These are phyloP conservation scores for Penicillium samsonianum DNA, from an alignment of 495 filamentous ascomycete species.

Conservation along the genomic window DNA sequence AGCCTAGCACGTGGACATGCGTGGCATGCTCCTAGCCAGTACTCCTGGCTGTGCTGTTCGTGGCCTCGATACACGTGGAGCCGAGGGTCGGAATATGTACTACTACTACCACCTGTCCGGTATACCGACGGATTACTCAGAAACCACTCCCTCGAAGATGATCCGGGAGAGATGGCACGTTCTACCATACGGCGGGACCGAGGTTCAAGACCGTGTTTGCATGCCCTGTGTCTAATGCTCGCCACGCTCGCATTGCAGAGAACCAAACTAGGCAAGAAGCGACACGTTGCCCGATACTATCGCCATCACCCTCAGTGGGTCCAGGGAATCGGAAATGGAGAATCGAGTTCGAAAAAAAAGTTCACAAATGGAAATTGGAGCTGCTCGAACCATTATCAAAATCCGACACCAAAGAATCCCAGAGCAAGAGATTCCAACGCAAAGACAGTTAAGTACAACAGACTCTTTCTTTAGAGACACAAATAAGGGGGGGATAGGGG, in stretches of 20 bases:
- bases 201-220: conserved; percentile 18
- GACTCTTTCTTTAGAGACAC: conserved; percentile 27
- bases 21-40: too few species aligned
- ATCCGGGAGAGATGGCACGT: not conserved
- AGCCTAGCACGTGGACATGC: too few species aligned
- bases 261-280: conserved; percentile 11
- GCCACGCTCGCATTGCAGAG: conserved; percentile 21
- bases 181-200: conserved; percentile 3
- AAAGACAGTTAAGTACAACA: conserved; percentile 37
- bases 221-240: conserved; percentile 23
- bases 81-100: too few species aligned
- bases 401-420: conserved; percentile 28
- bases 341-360: conserved; percentile 16
- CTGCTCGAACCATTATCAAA: conserved; percentile 28
- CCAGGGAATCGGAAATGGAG: conserved; percentile 3
- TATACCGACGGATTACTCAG: too few species aligned
- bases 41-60: too few species aligned
- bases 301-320: not conserved
- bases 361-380: conserved; percentile 31
- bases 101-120: too few species aligned
- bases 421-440: conserved; percentile 18
- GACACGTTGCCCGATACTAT: not conserved
- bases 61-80: too few species aligned
- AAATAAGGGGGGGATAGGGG: conserved; percentile 31
- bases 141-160: too few species aligned